Conservation (phyloP, 208 protist species). For the Crithidia brevicula region DNA sequence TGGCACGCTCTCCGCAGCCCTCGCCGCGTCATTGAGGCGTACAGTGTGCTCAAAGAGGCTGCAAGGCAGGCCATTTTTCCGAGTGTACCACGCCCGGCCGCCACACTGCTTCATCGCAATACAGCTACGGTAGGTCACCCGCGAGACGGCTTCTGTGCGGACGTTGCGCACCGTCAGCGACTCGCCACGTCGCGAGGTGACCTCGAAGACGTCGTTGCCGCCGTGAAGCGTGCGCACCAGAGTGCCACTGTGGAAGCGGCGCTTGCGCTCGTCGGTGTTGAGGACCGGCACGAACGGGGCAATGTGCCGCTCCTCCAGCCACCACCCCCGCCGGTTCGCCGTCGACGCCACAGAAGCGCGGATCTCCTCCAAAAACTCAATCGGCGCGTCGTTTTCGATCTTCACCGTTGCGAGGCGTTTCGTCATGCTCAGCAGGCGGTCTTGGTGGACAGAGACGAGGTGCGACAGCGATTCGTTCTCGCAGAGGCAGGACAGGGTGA, state of each 20-base stretch:
- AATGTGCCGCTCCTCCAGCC: constrained; percentile 39
- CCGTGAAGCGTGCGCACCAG: constrained; percentile 42
- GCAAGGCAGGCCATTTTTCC: constrained; percentile 77
- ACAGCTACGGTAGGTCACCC: constrained; percentile 46
- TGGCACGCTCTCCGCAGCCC: constrained; percentile 35
- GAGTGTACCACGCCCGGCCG: constrained; percentile 63
- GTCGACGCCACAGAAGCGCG: constrained; percentile 66
- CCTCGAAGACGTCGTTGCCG: constrained; percentile 31
- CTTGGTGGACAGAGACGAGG: constrained; percentile 60
- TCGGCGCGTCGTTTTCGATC: constrained; percentile 75
- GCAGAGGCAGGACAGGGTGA: constrained; percentile 85
- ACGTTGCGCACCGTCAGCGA: constrained; percentile 32
- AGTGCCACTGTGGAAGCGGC: constrained; percentile 55
- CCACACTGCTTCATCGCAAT: constrained; percentile 84
- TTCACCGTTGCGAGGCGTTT: constrained; percentile 68
- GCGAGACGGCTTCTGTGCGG: constrained; percentile 21
- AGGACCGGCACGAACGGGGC: constrained; percentile 67
- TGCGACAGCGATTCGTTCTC: constrained; percentile 74
- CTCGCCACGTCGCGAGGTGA: constrained; percentile 29
- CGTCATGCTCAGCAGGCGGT: constrained; percentile 62
- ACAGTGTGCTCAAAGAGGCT: constrained; percentile 81
- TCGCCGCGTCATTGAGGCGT: constrained; percentile 45
- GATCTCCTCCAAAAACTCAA: constrained; percentile 81
- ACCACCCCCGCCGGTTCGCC: constrained; percentile 37
- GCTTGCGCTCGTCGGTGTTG: constrained; percentile 49